A percentile compares a stretch with the other conserved stretches of the same genome.
Evolutionary conservation across 352 stramenopile genomes (phyloP).

Genomic region (Thraustotheca clavata): DNA sequence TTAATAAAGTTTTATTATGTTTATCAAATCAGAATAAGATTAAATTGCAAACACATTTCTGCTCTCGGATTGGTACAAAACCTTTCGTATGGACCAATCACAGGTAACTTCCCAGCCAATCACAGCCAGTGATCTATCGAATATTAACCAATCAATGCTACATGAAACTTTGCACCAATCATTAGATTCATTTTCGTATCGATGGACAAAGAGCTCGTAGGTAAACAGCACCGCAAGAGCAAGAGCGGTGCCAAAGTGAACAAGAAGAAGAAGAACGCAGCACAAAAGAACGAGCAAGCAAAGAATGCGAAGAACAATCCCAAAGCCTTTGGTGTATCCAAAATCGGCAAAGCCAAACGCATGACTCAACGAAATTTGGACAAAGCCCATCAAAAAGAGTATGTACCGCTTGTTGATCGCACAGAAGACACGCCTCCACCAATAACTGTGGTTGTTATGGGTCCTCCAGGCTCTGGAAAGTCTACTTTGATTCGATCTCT

Average conservation of each 20-base stretch:
- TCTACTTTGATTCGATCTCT: conserved; percentile 97
- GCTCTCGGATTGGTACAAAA: too few species aligned
- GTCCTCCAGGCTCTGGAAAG: conserved; percentile 94
- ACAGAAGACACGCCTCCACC: conserved; percentile 86
- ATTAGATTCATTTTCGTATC: neutral
- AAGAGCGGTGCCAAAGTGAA: conserved; percentile 88
- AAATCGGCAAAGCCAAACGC: conserved; percentile 92
- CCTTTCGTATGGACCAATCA: too few species aligned
- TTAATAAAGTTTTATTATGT: too few species aligned
- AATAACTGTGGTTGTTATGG: conserved; percentile 96
- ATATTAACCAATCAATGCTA: neutral
- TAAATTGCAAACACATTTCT: too few species aligned
- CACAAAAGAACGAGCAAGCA: conserved; percentile 72
- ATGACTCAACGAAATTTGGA: conserved; percentile 98
- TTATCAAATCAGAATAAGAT: too few species aligned
- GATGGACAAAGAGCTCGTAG: conserved; percentile 21
- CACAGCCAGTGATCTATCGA: too few species aligned
- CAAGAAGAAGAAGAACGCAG: conserved; percentile 92
- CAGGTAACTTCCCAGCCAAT: too few species aligned
- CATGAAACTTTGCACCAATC: too few species aligned
- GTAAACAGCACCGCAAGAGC: conserved; percentile 62
- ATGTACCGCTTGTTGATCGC: conserved; percentile 86
- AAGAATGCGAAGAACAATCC: conserved; percentile 91
- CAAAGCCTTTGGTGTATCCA: conserved; percentile 95
- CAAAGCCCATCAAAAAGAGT: conserved; percentile 95